Percentiles rank a stretch among this genome's conserved stretches.
Evolutionary conservation across 2,329 filamentous ascomycete species (phyloP).

Genomic region (Verticillium nonalfalfae): DNA sequence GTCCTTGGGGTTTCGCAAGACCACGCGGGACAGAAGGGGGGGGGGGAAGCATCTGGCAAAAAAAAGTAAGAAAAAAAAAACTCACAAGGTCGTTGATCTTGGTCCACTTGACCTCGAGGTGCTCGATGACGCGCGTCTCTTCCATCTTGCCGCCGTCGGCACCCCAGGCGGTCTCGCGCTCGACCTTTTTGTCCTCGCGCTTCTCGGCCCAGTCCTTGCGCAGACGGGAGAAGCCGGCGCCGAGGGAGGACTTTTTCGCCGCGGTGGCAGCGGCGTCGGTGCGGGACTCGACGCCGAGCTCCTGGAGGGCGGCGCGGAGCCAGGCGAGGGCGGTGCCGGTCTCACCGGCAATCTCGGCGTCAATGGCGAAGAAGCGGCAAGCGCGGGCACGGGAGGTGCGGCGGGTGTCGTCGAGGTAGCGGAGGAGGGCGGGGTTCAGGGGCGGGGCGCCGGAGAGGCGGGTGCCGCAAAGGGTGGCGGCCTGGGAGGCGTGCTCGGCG

Average conservation of each 20-base stretch:
- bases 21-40: neutral
- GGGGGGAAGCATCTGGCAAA: neutral
- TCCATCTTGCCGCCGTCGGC: constrained; percentile 79
- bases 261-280: constrained; percentile 16
- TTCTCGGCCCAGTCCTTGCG: constrained; percentile 72
- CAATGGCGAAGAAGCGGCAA: constrained; percentile 84
- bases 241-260: constrained; percentile 38
- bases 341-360: constrained; percentile 76
- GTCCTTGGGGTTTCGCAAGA: too few relatives aligned
- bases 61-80: too few relatives aligned
- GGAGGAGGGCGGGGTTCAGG: constrained; percentile 59
- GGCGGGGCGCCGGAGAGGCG: constrained; percentile 28
- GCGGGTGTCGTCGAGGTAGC: constrained; percentile 70
- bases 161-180: constrained; percentile 69
- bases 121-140: constrained; percentile 77
- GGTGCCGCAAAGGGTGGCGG: constrained; percentile 44
- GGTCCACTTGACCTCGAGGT: constrained; percentile 83
- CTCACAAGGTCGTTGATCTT: constrained; percentile 88
- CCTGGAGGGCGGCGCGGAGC: constrained; percentile 69
- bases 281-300: constrained; percentile 59
- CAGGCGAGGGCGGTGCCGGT: constrained; percentile 83
- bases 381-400: constrained; percentile 75
- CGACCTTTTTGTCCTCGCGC: constrained; percentile 72
- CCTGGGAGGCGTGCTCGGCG: constrained; percentile 77
- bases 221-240: constrained; percentile 50